phyloP scores from a whole-genome alignment of 352 stramenopile species.

The Pythium sp. region DNA sequence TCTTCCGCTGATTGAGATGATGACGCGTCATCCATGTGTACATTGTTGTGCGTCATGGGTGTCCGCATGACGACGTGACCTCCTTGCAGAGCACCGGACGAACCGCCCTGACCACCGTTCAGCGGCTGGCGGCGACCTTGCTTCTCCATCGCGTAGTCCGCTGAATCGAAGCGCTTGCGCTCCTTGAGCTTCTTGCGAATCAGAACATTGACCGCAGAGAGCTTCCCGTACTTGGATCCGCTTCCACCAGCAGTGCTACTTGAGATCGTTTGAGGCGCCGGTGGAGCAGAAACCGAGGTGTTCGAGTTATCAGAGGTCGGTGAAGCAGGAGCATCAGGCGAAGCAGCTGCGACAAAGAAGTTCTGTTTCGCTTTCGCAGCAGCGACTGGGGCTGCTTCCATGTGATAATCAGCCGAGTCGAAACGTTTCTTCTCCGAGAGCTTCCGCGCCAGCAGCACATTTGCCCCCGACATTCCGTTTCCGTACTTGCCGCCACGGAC shows the following conservation, averaged over 20 bases:
- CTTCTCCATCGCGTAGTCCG: constrained; percentile 72
- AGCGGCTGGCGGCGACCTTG: constrained; percentile 27
- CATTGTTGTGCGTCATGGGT: constrained; percentile 17
- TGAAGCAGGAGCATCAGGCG: background rate
- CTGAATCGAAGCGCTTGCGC: constrained; percentile 81
- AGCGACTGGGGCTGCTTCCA: constrained; percentile 13
- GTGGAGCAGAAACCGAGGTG: background rate
- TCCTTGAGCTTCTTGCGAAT: constrained; percentile 80
- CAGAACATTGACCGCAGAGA: constrained; percentile 67
- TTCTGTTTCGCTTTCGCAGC: background rate
- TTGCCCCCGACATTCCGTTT: constrained; percentile 22
- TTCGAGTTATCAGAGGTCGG: background rate
- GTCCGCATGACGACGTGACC: constrained; percentile 24
- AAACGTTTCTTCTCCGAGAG: constrained; percentile 36
- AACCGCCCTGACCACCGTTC: constrained; percentile 19
- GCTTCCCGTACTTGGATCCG: constrained; percentile 55
- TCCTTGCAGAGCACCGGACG: constrained; percentile 15
- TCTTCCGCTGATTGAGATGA: constrained; percentile 8
- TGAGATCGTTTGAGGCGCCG: constrained; percentile 3
- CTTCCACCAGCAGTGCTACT: constrained; percentile 2
- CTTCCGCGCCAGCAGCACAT: constrained; percentile 33
- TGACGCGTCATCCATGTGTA: background rate
- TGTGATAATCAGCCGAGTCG: constrained; percentile 38
- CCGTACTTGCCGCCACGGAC: constrained; percentile 46
- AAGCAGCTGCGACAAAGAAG: background rate